Evolutionary conservation across 2,329 filamentous ascomycete genomes (phyloP), one percentile per base, ranked within the genome.

Genomic region (Polychaeton citri): DNA sequence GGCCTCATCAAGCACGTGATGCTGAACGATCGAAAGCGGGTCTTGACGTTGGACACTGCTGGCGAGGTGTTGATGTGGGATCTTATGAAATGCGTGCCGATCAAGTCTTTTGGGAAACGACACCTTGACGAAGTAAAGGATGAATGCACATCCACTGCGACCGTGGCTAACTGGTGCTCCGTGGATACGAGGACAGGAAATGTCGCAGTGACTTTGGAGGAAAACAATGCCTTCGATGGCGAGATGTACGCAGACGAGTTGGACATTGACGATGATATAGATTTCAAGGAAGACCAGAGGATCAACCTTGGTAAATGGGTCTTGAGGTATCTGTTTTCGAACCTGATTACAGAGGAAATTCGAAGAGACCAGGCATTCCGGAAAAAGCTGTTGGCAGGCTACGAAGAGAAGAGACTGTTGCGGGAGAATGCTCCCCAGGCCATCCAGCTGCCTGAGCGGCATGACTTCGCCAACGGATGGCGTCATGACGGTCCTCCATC

Each of bases 251-350:
- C 86, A 1, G 90, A 98, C 54, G 87, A 96, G 59, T 64, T 92
- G 21, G 68, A 77, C 28, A 48, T 88, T 37, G 72, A 81, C 8
- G 79, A 85, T 43, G 66, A 74, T n/a, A 66, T 81, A 13, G 79
- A 87, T 9, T 94, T 94, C 52, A 71, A 81, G 38, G 88, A 96
- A 49, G 90, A 98, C 49, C 88, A 96, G 62, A 76, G 90, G 63
- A 93, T 96, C 58, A 96, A 94, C 52, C 75, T 96, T 32, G 90
- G 90, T 6, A 94, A 93, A 66, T 98, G 90, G 90, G 76, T 96
- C 32, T 64, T 98, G 40, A 76, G 90, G 21, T 93, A 95, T 58
- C 69, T 98, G 0, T 98, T 98, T 61, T 77, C 80, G 7, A 81
- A 81, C 37, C 67, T 96, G 30, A 81, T 98, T 36, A 82, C 93